Evolutionary conservation across 495 filamentous ascomycete genomes (phyloP), one percentile per base, ranked within the genome.

Genomic region (Hypoxylon fuscum): DNA sequence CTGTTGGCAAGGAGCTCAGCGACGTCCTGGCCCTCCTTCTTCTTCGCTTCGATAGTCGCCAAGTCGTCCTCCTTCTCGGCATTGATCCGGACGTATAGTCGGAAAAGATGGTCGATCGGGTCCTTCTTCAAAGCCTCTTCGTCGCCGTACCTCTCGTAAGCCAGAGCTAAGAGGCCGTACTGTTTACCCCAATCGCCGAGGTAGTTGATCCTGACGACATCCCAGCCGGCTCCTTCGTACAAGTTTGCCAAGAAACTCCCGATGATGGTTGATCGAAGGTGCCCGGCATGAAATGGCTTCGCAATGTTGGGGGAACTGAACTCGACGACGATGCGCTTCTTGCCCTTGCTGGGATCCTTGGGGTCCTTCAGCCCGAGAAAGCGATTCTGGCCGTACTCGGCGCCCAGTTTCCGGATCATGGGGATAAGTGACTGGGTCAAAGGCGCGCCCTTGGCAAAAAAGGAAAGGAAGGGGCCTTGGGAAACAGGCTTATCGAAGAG

Each of bases 181-280:
- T 87, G 85, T 65, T 88, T 88, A 8, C 86, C 86, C 85, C 85
- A 89, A 65, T 89, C 86, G 21, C 86, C 86, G 21, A 88, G 79
- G 48, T 87, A 89, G 73, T 89, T 89, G 70, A 89, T 83, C 50
- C 83, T 72, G 38, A 80, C 67, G 1, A 88, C 85, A 54, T 87
- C 84, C 85, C 84, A 88, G 14, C 85, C 85, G 10, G 80, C 81
- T 15, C 72, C 75, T 48, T 83, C 77, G 64, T 87, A 85, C 2
- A 89, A 66, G 60, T 85, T 87, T 22, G 84, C 76, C 5, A 89
- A 64, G 71, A 88, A 89, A 37, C 84, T 85, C 38, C 86, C 86
- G 45, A 89, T 87, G 59, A 89, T 88, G 12, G 86, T 88, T 46
- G 82, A 85, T 44, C 86, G 82, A 40, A 89, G 78, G 73, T 89